Evolutionary conservation across 1,139 yeast genomes (phyloP).

Genomic region (Eremothecium cymbalariae): DNA sequence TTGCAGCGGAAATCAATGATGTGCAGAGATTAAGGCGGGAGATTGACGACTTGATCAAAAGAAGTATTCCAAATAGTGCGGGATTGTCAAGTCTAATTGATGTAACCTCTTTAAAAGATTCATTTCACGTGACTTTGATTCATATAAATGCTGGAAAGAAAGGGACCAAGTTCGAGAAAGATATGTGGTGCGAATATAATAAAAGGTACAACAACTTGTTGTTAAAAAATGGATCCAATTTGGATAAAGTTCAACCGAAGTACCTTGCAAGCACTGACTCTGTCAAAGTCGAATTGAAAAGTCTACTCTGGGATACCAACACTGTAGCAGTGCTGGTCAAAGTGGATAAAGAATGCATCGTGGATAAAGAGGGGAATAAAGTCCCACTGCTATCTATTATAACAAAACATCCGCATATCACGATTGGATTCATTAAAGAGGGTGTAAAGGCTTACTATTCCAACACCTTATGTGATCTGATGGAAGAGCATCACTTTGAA

Average conservation of each 20-base stretch:
- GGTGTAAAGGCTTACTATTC: constrained; percentile 47
- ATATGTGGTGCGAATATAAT: constrained; percentile 31
- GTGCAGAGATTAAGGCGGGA: constrained; percentile 11
- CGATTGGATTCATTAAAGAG: constrained; percentile 54
- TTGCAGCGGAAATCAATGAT: constrained; percentile 32
- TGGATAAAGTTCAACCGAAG: constrained; percentile 6
- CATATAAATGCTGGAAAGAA: constrained; percentile 40
- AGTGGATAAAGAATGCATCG: constrained; percentile 27
- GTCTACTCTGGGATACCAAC: constrained; percentile 44
- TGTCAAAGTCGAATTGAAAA: constrained; percentile 38
- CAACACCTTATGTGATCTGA: constrained; percentile 33
- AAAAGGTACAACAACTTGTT: constrained; percentile 15
- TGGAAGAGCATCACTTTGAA: constrained; percentile 6
- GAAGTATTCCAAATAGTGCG: constrained; percentile 10
- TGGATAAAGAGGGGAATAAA: constrained; percentile 21
- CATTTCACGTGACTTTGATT: constrained; percentile 72
- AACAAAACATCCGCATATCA: constrained; percentile 58
- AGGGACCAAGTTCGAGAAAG: constrained; percentile 25
- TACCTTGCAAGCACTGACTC: constrained; percentile 13
- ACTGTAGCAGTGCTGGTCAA: constrained; percentile 53
- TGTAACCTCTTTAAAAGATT: constrained; percentile 40
- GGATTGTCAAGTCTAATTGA: constrained; percentile 17
- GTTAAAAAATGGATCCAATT: constrained; percentile 8
- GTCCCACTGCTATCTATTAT: constrained; percentile 31
- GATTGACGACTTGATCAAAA: constrained; percentile 12